Conservation (phyloP, 768 basidiomycete species). For the Clathrus columnatus region DNA sequence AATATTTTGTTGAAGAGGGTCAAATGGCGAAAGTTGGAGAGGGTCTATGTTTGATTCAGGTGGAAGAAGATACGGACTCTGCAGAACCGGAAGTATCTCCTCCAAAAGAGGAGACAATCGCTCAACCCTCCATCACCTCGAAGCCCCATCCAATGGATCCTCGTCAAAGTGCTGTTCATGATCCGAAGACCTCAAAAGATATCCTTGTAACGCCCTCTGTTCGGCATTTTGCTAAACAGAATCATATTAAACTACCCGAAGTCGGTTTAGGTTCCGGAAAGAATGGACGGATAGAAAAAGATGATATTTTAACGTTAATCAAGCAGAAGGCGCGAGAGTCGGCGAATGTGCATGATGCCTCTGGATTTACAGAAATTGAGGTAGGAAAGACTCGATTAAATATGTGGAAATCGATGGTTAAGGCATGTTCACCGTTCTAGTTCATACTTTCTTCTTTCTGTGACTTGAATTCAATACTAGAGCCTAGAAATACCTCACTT, state of each 20-base stretch:
- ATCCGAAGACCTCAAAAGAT: slow-evolving; percentile 18
- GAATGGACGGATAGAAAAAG: slow-evolving; percentile 64
- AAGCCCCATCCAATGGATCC: slow-evolving; percentile 61
- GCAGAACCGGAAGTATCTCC: background rate
- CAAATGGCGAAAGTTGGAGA: slow-evolving; percentile 78
- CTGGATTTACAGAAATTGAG: slow-evolving; percentile 51
- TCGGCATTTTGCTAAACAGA: slow-evolving; percentile 63
- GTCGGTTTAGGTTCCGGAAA: slow-evolving; percentile 65
- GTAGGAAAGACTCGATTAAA: slow-evolving; percentile 68
- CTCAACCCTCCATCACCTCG: slow-evolving; percentile 13
- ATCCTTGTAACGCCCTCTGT: slow-evolving; percentile 71
- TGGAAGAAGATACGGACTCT: slow-evolving; percentile 4
- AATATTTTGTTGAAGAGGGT: slow-evolving; percentile 70
- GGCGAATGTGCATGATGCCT: slow-evolving; percentile 9
- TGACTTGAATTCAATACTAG: slow-evolving; percentile 26
- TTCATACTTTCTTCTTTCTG: background rate
- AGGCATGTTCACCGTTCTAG: slow-evolving; percentile 34
- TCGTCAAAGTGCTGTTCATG: slow-evolving; percentile 12
- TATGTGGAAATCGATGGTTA: slow-evolving; percentile 89
- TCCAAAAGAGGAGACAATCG: background rate
- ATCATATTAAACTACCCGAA: slow-evolving; percentile 47
- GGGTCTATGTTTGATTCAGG: slow-evolving; percentile 45
- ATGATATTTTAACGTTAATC: slow-evolving; percentile 61
- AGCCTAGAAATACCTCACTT: slow-evolving; percentile 84
- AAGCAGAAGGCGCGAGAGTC: slow-evolving; percentile 17